Conservation (phyloP, 345 rosid genomes). For the Jatropha curcas region DNA sequence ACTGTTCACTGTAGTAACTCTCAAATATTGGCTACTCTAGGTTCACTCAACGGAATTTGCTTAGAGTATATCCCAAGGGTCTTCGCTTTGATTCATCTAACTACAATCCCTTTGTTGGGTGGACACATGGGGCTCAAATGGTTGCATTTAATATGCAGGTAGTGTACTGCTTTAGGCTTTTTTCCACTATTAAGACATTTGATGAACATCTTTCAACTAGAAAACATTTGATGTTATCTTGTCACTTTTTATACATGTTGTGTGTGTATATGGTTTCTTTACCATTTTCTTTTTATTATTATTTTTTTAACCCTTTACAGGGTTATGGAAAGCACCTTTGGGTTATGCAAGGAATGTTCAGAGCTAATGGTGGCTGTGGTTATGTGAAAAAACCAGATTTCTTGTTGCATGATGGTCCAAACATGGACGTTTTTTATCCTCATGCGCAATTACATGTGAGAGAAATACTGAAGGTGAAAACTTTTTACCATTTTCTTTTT, state of each 20-base stretch:
- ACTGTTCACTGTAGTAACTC: not conserved
- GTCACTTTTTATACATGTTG: too few species aligned
- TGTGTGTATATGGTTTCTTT: too few species aligned
- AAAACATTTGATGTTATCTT: too few species aligned
- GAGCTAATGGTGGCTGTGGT: slow-evolving; percentile 34
- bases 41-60: slow-evolving; percentile 27
- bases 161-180: not conserved
- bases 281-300: too few species aligned
- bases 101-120: slow-evolving; percentile 27
- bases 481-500: too few species aligned
- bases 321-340: slow-evolving; percentile 28
- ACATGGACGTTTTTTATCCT: slow-evolving; percentile 20
- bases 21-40: slow-evolving; percentile 9
- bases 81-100: slow-evolving; percentile 27
- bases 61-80: slow-evolving; percentile 31
- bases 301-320: not conserved
- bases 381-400: slow-evolving; percentile 31
- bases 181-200: too few species aligned
- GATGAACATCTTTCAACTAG: too few species aligned
- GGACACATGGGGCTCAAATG: slow-evolving; percentile 37
- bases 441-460: not conserved
- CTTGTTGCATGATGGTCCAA: slow-evolving; percentile 15
- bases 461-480: slow-evolving; percentile 19
- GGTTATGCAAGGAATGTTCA: slow-evolving; percentile 37
- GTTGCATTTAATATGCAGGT: slow-evolving; percentile 42